phyloP scores from a whole-genome alignment of 2,329 filamentous ascomycete species.

The Cladophialophora yegresii region DNA sequence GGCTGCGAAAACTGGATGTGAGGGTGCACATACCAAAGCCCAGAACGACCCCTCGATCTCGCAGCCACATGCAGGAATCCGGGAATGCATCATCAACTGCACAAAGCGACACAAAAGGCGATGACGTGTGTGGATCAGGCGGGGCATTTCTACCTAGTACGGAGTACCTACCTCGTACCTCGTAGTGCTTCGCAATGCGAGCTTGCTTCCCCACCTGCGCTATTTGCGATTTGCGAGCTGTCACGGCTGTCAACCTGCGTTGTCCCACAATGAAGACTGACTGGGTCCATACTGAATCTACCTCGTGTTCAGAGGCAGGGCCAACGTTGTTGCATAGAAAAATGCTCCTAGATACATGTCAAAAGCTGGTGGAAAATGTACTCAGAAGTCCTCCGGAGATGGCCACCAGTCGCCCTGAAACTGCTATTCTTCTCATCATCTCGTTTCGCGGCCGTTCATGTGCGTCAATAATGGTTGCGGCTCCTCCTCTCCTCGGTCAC shows the following conservation, averaged over 20 bases:
- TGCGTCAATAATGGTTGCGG: constrained; percentile 20
- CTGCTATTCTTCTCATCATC: background rate
- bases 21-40: constrained; percentile 1
- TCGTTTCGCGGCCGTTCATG: background rate
- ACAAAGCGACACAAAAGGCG: background rate
- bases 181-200: background rate
- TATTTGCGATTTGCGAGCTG: too few relatives aligned
- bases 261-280: background rate
- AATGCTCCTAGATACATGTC: background rate
- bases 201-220: background rate
- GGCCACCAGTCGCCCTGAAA: background rate
- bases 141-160: too few relatives aligned
- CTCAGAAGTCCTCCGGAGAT: background rate
- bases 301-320: background rate
- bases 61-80: constrained; percentile 2
- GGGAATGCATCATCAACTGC: constrained; percentile 4
- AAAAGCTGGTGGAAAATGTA: background rate
- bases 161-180: too few relatives aligned
- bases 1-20: background rate
- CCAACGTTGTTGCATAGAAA: background rate
- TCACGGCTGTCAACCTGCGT: background rate
- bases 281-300: too few relatives aligned
- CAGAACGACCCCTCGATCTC: constrained; percentile 8
- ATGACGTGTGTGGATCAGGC: constrained; percentile 11
- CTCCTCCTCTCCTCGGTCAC: constrained; percentile 28